A percentile compares a stretch with the other conserved stretches of the same genome.
Conservation (phyloP, 2,329 filamentous ascomycete species). For the Aspergillus awamori region DNA sequence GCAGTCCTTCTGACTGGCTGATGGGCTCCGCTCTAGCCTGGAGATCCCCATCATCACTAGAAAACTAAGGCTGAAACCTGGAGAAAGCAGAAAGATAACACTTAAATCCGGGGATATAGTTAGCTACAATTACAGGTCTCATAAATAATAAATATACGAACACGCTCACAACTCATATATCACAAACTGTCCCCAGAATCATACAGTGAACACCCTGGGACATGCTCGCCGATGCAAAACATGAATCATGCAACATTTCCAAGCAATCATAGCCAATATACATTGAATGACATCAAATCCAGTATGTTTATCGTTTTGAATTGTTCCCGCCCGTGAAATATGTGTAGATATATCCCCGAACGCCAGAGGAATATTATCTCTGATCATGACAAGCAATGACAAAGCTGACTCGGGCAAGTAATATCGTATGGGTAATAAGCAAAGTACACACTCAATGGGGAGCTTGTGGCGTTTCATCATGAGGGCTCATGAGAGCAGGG, state of each 20-base stretch:
- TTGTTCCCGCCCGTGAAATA: background rate
- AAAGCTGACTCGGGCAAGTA: conserved; percentile 17
- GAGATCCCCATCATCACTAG: background rate
- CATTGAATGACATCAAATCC: background rate
- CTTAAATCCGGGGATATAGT: background rate
- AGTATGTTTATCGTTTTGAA: background rate
- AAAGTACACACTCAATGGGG: background rate
- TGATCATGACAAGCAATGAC: conserved; percentile 14
- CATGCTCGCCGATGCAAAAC: background rate
- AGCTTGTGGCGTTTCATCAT: conserved; percentile 23
- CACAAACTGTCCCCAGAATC: background rate
- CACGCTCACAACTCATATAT: background rate
- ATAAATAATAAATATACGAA: background rate
- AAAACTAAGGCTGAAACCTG: background rate
- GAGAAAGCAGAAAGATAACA: background rate
- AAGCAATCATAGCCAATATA: background rate
- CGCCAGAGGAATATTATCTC: conserved; percentile 10
- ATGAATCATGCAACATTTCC: background rate
- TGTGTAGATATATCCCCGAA: conserved; percentile 8
- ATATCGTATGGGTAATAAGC: conserved; percentile 2
- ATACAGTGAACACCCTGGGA: background rate
- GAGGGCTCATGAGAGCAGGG: conserved; percentile 34
- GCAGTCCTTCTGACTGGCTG: background rate
- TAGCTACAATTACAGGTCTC: background rate
- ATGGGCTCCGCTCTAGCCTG: background rate